Conservation (phyloP, 371 early-diverging fungal genomes). For the Mortierella sp. region DNA sequence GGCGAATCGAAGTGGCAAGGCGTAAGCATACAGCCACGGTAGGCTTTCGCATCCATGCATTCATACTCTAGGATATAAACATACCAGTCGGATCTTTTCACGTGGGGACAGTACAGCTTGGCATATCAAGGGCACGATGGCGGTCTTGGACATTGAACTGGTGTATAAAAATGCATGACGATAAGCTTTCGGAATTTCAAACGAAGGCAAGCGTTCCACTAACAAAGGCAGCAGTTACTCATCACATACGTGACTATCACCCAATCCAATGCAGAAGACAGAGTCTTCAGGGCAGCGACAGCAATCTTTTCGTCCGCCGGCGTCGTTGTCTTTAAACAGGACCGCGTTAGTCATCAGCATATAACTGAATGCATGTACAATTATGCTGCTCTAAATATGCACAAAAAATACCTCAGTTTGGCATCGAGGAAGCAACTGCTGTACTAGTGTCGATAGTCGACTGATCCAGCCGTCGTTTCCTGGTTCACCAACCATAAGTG, state of each 20-base stretch:
- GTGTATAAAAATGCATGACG: too few species aligned
- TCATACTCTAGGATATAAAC: too few species aligned
- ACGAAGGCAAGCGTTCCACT: not conserved
- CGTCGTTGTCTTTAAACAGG: not conserved
- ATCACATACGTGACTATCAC: slow-evolving; percentile 32
- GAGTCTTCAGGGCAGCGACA: slow-evolving; percentile 45
- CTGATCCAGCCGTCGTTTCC: slow-evolving; percentile 64
- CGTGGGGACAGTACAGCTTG: slow-evolving; percentile 29
- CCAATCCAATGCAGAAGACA: slow-evolving; percentile 56
- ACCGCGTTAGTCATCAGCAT: not conserved
- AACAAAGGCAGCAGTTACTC: not conserved
- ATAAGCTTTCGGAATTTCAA: not conserved
- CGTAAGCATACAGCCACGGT: too few species aligned
- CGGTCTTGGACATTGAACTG: slow-evolving; percentile 6
- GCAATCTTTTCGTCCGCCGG: slow-evolving; percentile 47
- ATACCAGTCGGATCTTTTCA: slow-evolving; percentile 49
- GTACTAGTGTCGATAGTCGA: slow-evolving; percentile 43
- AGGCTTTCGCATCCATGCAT: too few species aligned
- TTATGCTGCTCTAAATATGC: too few species aligned
- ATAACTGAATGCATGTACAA: too few species aligned
- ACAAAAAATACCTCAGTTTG: slow-evolving; percentile 14
- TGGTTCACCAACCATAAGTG: slow-evolving; percentile 56
- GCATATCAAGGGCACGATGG: slow-evolving; percentile 27
- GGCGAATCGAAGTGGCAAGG: not conserved
- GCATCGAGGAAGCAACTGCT: slow-evolving; percentile 38